Percentiles rank a stretch among this genome's conserved stretches.
These are phyloP conservation scores for Mortierella sp. DNA, from an alignment of 371 early-diverging fungal genomes.

Conservation along the genomic window DNA sequence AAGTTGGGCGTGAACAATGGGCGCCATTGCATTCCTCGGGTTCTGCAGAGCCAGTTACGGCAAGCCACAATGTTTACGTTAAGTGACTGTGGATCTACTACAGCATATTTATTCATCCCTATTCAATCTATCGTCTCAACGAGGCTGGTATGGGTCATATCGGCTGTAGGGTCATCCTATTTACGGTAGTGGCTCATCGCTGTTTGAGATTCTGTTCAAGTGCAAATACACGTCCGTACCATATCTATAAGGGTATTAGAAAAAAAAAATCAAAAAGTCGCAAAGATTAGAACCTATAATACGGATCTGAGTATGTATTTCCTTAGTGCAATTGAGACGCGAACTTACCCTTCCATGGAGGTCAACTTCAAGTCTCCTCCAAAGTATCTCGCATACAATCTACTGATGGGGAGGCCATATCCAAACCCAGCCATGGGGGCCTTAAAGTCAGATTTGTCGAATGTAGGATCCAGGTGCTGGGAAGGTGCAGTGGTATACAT, in stretches of 20 bases:
- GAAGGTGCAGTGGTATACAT: constrained; percentile 97
- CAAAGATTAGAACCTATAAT: background rate
- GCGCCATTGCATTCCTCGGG: background rate
- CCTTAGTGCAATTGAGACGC: background rate
- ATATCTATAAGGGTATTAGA: constrained; percentile 62
- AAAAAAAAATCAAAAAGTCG: background rate
- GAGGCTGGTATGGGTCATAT: background rate
- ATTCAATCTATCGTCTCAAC: background rate
- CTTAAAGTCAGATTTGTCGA: constrained; percentile 89
- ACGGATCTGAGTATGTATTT: background rate
- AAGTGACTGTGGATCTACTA: background rate
- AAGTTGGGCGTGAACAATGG: background rate
- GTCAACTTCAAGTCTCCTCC: constrained; percentile 96
- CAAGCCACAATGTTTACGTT: constrained; percentile 48
- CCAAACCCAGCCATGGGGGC: constrained; percentile 99
- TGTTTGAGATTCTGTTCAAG: constrained; percentile 90
- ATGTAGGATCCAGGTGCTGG: constrained; percentile 87
- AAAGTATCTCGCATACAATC: constrained; percentile 94
- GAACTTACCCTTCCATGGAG: constrained; percentile 94
- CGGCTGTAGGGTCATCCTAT: background rate
- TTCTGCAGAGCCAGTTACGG: background rate
- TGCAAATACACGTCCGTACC: constrained; percentile 98
- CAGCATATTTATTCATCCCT: background rate
- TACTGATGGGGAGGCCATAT: constrained; percentile 93
- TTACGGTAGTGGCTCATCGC: constrained; percentile 86